phyloP scores from a whole-genome alignment of 2,329 filamentous ascomycete species.

The Paecilomyces variotii region DNA sequence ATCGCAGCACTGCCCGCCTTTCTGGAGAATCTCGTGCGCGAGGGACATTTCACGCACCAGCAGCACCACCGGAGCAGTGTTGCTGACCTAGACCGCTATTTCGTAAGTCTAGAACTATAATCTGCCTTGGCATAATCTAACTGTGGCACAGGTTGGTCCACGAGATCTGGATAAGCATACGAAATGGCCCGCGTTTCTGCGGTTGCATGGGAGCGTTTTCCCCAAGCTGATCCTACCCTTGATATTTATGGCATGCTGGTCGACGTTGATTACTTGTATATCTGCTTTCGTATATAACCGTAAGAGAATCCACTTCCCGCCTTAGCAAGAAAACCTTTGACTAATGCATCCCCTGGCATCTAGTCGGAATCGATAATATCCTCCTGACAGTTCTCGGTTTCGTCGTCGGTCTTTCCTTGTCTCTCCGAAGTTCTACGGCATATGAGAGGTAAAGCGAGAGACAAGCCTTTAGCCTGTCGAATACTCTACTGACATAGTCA shows the following conservation, averaged over 20 bases:
- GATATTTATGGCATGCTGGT: conserved; percentile 54
- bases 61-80: conserved; percentile 10
- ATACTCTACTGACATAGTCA: conserved; percentile 1
- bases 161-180: conserved; percentile 65
- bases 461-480: not conserved
- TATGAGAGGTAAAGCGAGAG: conserved; percentile 53
- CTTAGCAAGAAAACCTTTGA: not conserved
- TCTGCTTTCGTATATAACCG: conserved; percentile 37
- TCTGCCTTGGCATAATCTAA: not conserved
- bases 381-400: conserved; percentile 73
- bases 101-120: conserved; percentile 33
- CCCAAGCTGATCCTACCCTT: conserved; percentile 68
- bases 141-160: conserved; percentile 35
- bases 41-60: conserved; percentile 5
- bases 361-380: conserved; percentile 55
- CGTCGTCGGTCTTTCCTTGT: conserved; percentile 69
- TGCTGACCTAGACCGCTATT: conserved; percentile 54
- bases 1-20: not conserved
- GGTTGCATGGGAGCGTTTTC: conserved; percentile 66
- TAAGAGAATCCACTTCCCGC: conserved; percentile 11
- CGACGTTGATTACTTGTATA: conserved; percentile 56
- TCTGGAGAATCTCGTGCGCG: conserved; percentile 3
- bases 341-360: conserved; percentile 2
- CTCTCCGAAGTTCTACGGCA: conserved; percentile 67
- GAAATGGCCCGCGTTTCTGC: conserved; percentile 68